phyloP scores from a whole-genome alignment of 2,329 filamentous ascomycete species.

The Ophiostoma angusticollis region DNA sequence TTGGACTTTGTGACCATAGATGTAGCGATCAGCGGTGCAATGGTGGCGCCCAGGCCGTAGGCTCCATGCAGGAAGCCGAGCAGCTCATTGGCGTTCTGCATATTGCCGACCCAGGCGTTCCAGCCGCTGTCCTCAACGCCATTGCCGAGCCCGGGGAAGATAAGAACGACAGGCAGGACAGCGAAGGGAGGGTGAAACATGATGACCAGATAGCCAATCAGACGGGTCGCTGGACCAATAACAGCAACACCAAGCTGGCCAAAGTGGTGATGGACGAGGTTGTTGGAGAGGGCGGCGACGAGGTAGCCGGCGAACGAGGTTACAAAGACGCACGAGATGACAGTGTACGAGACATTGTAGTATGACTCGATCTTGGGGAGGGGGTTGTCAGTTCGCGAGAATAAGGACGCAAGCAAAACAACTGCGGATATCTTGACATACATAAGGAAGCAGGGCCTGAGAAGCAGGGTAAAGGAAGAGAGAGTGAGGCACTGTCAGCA shows the following conservation, averaged over 20 bases:
- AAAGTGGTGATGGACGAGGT: conserved; percentile 46
- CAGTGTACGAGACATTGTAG: conserved; percentile 47
- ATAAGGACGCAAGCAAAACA: neutral
- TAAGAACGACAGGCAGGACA: conserved; percentile 49
- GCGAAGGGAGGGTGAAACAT: conserved; percentile 57
- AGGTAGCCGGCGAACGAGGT: conserved; percentile 55
- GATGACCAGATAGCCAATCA: conserved; percentile 52
- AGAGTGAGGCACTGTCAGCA: neutral
- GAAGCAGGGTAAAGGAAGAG: neutral
- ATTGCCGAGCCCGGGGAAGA: conserved; percentile 58
- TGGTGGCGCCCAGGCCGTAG: conserved; percentile 59
- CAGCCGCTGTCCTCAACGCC: conserved; percentile 51
- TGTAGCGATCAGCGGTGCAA: conserved; percentile 59
- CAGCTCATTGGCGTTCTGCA: conserved; percentile 60
- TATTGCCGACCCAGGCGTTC: conserved; percentile 54
- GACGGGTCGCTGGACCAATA: conserved; percentile 47
- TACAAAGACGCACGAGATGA: conserved; percentile 55
- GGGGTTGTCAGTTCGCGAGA: neutral
- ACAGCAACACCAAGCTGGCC: conserved; percentile 63
- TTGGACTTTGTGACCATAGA: conserved; percentile 53
- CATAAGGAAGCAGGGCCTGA: conserved; percentile 34
- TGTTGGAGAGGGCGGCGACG: conserved; percentile 50
- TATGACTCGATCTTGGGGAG: conserved; percentile 41
- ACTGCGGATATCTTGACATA: conserved; percentile 16
- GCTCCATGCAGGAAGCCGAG: conserved; percentile 60